Evolutionary conservation across 2,329 filamentous ascomycete species (phyloP).

Genomic region (Amauroascus niger): DNA sequence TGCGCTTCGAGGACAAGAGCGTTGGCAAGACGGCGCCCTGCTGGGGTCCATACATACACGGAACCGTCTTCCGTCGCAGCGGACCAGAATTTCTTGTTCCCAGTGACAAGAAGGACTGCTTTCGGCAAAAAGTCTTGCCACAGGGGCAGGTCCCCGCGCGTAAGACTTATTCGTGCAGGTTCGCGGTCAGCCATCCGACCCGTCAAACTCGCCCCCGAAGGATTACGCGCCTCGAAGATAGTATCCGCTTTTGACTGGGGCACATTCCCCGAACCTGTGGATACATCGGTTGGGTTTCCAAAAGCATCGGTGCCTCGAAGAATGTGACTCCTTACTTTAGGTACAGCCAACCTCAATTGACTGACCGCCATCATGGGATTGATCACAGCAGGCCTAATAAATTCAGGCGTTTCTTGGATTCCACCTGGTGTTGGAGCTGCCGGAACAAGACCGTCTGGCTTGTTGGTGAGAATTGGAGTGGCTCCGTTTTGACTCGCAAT

Average conservation of each 20-base stretch:
- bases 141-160: conserved; percentile 65
- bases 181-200: conserved; percentile 59
- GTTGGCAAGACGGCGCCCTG: conserved; percentile 75
- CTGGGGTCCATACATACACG: conserved; percentile 83
- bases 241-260: conserved; percentile 55
- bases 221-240: conserved; percentile 82
- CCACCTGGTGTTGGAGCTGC: conserved; percentile 52
- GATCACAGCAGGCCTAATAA: conserved; percentile 74
- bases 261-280: conserved; percentile 29
- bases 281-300: conserved; percentile 37
- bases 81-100: conserved; percentile 83
- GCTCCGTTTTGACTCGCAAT: conserved; percentile 56
- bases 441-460: conserved; percentile 65
- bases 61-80: conserved; percentile 89
- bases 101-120: conserved; percentile 79
- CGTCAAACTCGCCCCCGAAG: conserved; percentile 50
- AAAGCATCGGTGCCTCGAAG: conserved; percentile 61
- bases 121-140: conserved; percentile 93
- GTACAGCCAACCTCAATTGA: conserved; percentile 77
- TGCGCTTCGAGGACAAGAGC: conserved; percentile 82
- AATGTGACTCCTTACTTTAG: conserved; percentile 74
- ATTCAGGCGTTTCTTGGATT: conserved; percentile 64
- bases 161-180: conserved; percentile 72
- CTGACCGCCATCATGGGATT: conserved; percentile 74
- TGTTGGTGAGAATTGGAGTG: conserved; percentile 64